phyloP scores from a whole-genome alignment of 441 rosid genomes.

The Erysimum pusillum region DNA sequence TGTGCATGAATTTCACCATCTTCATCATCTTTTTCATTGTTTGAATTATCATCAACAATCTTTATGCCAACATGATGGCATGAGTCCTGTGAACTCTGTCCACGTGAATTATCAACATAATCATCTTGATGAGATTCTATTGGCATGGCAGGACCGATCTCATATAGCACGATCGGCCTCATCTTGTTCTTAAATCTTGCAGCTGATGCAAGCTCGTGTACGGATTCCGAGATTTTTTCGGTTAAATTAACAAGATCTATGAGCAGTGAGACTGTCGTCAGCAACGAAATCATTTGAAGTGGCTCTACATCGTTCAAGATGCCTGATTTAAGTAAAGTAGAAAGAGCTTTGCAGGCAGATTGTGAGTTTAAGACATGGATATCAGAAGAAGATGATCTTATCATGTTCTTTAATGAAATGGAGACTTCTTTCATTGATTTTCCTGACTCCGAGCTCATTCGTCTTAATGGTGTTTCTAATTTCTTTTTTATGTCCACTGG shows the following conservation, averaged over 20 bases:
- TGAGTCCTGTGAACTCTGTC: slow-evolving; percentile 29
- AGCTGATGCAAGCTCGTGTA: slow-evolving; percentile 56
- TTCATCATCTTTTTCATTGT: slow-evolving; percentile 12
- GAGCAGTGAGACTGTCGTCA: slow-evolving; percentile 59
- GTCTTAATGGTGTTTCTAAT: slow-evolving; percentile 49
- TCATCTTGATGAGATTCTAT: too few relatives aligned
- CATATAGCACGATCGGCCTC: too few relatives aligned
- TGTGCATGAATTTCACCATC: slow-evolving; percentile 36
- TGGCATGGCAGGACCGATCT: slow-evolving; percentile 24
- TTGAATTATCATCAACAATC: slow-evolving; percentile 28
- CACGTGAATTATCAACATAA: slow-evolving; percentile 26
- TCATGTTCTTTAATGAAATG: slow-evolving; percentile 52
- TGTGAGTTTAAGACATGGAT: slow-evolving; percentile 50
- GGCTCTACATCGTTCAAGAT: slow-evolving; percentile 54
- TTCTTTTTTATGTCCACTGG: slow-evolving; percentile 47
- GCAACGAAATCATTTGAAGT: slow-evolving; percentile 48
- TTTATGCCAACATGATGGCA: slow-evolving; percentile 34
- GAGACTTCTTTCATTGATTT: slow-evolving; percentile 53
- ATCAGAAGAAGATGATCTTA: slow-evolving; percentile 42
- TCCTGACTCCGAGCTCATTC: slow-evolving; percentile 54
- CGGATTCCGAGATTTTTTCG: slow-evolving; percentile 55
- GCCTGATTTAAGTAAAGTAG: slow-evolving; percentile 55
- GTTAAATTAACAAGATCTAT: slow-evolving; percentile 55
- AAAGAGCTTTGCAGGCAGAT: slow-evolving; percentile 52
- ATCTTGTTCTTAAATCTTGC: slow-evolving; percentile 50